These are phyloP conservation scores for Areca catechu DNA, from an alignment of 176 grass and related monocot species.

Conservation along the genomic window DNA sequence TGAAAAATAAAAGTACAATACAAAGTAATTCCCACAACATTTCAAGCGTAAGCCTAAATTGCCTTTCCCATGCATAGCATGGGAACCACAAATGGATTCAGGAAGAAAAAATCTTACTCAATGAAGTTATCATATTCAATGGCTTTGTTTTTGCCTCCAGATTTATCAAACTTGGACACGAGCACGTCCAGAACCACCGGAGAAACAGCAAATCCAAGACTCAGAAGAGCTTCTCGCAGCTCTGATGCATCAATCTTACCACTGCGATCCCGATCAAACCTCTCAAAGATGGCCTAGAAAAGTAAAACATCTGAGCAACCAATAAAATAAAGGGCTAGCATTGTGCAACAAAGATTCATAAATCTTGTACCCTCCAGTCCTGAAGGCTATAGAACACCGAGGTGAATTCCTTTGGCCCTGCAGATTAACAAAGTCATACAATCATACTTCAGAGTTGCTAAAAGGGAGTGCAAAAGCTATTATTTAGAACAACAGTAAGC, in stretches of 20 bases:
- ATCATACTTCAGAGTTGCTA: too few relatives aligned
- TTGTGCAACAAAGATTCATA: background rate
- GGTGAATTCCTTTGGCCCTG: slow-evolving; percentile 86
- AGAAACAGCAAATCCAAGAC: slow-evolving; percentile 82
- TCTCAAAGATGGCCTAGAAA: slow-evolving; percentile 70
- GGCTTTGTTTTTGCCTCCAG: slow-evolving; percentile 66
- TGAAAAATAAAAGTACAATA: background rate
- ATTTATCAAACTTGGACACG: slow-evolving; percentile 90
- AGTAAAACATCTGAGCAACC: slow-evolving; percentile 6
- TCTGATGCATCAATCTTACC: slow-evolving; percentile 75
- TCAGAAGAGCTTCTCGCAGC: slow-evolving; percentile 80
- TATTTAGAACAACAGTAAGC: too few relatives aligned
- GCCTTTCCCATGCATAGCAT: too few relatives aligned
- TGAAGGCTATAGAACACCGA: slow-evolving; percentile 95
- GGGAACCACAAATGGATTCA: too few relatives aligned
- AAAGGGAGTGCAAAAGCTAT: too few relatives aligned
- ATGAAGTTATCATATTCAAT: slow-evolving; percentile 98
- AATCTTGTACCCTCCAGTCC: slow-evolving; percentile 71
- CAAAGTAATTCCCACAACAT: too few relatives aligned
- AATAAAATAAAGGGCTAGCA: background rate
- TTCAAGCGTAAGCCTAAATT: too few relatives aligned
- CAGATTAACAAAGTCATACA: slow-evolving; percentile 4
- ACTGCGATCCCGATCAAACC: slow-evolving; percentile 86
- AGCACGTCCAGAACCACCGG: slow-evolving; percentile 75
- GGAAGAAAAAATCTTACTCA: slow-evolving; percentile 47